phyloP scores from a whole-genome alignment of 306 rosid genomes.

The Luffa aegyptiaca region DNA sequence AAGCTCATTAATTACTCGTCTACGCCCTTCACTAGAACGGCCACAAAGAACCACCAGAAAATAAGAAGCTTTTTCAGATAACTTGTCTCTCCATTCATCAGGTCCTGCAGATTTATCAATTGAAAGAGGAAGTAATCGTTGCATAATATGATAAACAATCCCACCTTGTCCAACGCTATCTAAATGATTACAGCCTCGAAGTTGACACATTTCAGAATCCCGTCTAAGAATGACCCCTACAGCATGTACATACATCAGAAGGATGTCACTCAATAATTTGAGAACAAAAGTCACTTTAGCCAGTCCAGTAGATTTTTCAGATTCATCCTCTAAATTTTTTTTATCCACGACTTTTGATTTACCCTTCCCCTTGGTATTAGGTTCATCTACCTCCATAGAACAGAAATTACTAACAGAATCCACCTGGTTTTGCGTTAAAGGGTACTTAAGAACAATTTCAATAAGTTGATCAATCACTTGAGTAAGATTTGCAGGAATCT shows the following conservation, averaged over 20 bases:
- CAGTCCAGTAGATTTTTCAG: slow-evolving; percentile 79
- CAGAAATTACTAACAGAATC: slow-evolving; percentile 34
- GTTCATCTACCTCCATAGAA: slow-evolving; percentile 89
- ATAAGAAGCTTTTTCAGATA: slow-evolving; percentile 92
- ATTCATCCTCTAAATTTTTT: slow-evolving; percentile 45
- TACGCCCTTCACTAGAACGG: slow-evolving; percentile 94
- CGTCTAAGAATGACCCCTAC: slow-evolving; percentile 88
- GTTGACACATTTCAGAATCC: slow-evolving; percentile 82
- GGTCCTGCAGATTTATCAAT: slow-evolving; percentile 89
- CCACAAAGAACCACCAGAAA: slow-evolving; percentile 86
- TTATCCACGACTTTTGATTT: slow-evolving; percentile 83
- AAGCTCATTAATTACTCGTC: slow-evolving; percentile 77
- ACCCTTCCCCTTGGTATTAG: slow-evolving; percentile 82
- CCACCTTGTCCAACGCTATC: slow-evolving; percentile 58
- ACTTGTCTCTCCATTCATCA: slow-evolving; percentile 91
- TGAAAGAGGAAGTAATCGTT: slow-evolving; percentile 67
- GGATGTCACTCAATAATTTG: slow-evolving; percentile 85
- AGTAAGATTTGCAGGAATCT: slow-evolving; percentile 80
- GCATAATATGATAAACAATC: slow-evolving; percentile 66
- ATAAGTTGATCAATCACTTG: slow-evolving; percentile 96
- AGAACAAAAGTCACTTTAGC: slow-evolving; percentile 94
- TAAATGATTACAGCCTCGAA: slow-evolving; percentile 60
- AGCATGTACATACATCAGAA: slow-evolving; percentile 89
- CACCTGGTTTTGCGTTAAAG: slow-evolving; percentile 41
- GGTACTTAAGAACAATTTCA: slow-evolving; percentile 82